Conservation (phyloP, 192 early-diverging fungal species). For the Coemansia sp. region DNA sequence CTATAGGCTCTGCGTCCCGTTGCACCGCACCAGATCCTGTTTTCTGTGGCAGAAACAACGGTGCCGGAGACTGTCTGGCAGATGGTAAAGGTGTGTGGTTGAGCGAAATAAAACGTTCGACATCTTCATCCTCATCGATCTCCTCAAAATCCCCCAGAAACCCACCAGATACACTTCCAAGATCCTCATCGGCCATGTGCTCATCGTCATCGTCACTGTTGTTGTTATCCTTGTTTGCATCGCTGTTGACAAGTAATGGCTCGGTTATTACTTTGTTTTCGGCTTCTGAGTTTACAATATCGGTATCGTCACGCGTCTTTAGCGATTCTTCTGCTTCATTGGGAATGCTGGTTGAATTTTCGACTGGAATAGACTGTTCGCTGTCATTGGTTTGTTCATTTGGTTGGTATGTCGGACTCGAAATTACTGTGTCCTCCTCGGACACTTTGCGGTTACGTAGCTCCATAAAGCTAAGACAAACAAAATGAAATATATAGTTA, state of each 20-base stretch:
- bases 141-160: constrained; percentile 50
- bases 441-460: constrained; percentile 28
- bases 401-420: background rate
- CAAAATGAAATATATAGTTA: background rate
- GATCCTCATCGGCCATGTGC: constrained; percentile 6
- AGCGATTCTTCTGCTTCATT: background rate
- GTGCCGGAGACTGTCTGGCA: constrained; percentile 31
- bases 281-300: background rate
- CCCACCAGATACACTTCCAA: constrained; percentile 16
- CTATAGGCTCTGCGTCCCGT: background rate
- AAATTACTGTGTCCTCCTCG: constrained; percentile 1
- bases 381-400: background rate
- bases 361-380: background rate
- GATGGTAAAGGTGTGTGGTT: constrained; percentile 38
- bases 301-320: background rate
- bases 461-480: constrained; percentile 14
- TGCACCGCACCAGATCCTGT: background rate
- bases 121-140: constrained; percentile 49
- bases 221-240: background rate
- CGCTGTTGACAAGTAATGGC: background rate
- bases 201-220: constrained; percentile 11
- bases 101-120: constrained; percentile 47
- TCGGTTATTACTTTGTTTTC: background rate
- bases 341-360: no score
- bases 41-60: background rate